phyloP scores from a whole-genome alignment of 2,329 filamentous ascomycete species.

The Hymenoscyphus infarciens region DNA sequence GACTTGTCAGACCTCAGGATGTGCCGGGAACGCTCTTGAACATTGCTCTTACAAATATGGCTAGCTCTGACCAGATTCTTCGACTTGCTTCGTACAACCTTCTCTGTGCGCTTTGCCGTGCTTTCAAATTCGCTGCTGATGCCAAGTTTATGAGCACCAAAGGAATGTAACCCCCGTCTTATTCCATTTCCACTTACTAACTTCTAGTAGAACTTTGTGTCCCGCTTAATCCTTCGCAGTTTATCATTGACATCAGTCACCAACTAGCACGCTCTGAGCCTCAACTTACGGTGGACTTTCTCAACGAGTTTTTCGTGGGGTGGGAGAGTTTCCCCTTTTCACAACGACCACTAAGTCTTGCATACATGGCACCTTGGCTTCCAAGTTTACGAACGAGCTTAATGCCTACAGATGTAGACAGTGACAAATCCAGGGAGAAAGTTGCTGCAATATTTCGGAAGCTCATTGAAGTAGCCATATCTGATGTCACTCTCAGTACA shows the following conservation, averaged over 20 bases:
- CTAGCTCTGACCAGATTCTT: constrained; percentile 56
- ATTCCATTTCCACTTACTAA: constrained; percentile 8
- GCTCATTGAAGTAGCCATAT: constrained; percentile 61
- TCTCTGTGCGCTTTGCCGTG: constrained; percentile 61
- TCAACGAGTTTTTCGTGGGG: constrained; percentile 70
- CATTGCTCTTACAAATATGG: constrained; percentile 63
- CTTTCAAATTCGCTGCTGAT: constrained; percentile 63
- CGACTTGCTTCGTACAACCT: constrained; percentile 65
- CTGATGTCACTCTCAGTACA: constrained; percentile 56
- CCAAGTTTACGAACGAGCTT: constrained; percentile 57
- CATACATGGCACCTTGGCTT: constrained; percentile 69
- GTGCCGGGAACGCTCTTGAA: constrained; percentile 67
- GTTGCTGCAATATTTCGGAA: constrained; percentile 61
- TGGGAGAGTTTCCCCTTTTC: constrained; percentile 68
- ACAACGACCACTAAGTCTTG: constrained; percentile 62
- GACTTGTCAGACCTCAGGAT: constrained; percentile 65
- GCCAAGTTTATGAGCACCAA: constrained; percentile 59
- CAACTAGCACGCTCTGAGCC: constrained; percentile 61
- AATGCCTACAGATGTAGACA: constrained; percentile 55
- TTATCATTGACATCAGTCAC: constrained; percentile 63
- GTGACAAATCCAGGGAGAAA: constrained; percentile 64
- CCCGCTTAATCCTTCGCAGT: constrained; percentile 58
- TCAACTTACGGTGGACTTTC: constrained; percentile 64
- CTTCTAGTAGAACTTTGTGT: constrained; percentile 53
- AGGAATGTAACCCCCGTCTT: constrained; percentile 40